Conservation (phyloP, 78 protist genomes). For the Dictyostelium discoideum region DNA sequence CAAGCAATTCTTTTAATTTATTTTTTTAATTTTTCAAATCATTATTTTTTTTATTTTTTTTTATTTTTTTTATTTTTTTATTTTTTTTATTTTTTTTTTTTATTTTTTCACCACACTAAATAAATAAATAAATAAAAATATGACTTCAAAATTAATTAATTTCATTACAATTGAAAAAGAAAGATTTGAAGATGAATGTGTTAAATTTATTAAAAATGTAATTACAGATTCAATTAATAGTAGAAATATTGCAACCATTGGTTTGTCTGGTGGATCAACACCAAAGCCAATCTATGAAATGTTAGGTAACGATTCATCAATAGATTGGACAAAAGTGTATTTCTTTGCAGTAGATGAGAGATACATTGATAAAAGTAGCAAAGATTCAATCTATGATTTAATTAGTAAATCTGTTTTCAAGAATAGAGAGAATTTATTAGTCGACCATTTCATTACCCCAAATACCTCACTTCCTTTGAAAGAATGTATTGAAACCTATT, state of each 20-base stretch:
- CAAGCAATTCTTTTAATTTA: no score
- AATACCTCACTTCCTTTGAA: constrained; percentile 58
- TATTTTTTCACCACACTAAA: background rate
- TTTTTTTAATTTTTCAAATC: no score
- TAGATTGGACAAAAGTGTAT: constrained; percentile 45
- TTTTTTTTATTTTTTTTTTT: background rate
- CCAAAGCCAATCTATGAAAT: constrained; percentile 64
- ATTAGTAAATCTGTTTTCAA: constrained; percentile 20
- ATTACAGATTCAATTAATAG: constrained; percentile 26
- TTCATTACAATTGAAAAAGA: background rate
- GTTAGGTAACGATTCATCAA: background rate
- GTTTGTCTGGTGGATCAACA: constrained; percentile 76
- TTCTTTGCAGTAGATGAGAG: constrained; percentile 64
- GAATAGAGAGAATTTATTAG: background rate
- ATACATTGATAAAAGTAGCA: constrained; percentile 26
- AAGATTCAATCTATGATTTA: constrained; percentile 54
- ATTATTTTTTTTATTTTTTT: background rate
- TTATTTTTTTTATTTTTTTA: background rate
- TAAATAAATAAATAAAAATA: background rate
- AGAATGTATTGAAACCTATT: constrained; percentile 32
- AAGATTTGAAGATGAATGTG: background rate
- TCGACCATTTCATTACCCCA: constrained; percentile 19
- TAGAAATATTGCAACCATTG: constrained; percentile 61
- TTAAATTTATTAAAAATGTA: background rate
- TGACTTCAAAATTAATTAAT: background rate